Evolutionary conservation across 371 early-diverging fungal species (phyloP).

Genomic region (Mortierella sp.): DNA sequence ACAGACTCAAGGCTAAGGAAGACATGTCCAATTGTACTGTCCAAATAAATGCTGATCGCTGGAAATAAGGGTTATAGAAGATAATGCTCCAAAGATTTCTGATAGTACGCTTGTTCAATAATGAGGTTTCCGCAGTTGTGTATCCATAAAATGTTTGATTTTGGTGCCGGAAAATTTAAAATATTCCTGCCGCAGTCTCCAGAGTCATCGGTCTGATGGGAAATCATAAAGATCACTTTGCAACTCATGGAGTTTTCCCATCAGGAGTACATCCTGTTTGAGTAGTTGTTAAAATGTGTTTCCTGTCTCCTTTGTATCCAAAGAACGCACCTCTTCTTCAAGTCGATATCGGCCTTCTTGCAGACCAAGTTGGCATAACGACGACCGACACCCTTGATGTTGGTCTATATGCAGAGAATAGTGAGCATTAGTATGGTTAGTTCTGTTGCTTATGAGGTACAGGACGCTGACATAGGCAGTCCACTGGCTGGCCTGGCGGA

Average conservation of each 20-base stretch:
- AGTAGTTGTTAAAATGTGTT: not conserved
- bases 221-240: not conserved
- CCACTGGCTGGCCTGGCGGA: not conserved
- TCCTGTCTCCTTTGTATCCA: no score
- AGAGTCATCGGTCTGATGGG: not conserved
- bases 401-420: constrained; percentile 62
- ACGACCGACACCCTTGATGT: constrained; percentile 99
- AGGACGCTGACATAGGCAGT: no score
- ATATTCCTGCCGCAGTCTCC: not conserved
- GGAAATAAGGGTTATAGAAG: not conserved
- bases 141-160: no score
- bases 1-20: no score
- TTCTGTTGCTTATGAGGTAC: no score
- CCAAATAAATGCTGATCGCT: not conserved
- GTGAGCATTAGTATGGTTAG: no score
- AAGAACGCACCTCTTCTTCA: constrained; percentile 86
- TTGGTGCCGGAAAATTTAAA: not conserved
- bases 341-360: constrained; percentile 98
- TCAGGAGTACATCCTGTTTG: not conserved
- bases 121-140: not conserved
- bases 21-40: not conserved
- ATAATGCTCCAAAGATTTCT: not conserved
- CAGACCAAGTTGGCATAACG: constrained; percentile 98
- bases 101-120: not conserved
- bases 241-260: not conserved